Conservation (phyloP, 129 eudicot genomes). For the Gnaphalium uliginosum region DNA sequence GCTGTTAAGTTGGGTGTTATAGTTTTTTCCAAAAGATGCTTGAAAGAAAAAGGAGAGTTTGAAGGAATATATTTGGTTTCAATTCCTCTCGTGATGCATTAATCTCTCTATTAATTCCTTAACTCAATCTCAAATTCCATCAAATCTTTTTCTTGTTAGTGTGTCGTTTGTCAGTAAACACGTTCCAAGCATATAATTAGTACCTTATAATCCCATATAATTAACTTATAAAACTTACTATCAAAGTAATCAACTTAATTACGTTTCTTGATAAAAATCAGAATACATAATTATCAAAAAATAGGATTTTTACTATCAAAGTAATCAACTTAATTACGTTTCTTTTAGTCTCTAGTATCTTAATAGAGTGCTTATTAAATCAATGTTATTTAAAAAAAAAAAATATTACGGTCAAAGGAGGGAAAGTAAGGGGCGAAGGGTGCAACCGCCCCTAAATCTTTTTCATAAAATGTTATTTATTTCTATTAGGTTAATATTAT, state of each 20-base stretch:
- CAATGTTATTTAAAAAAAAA: too few species aligned
- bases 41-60: slow-evolving; percentile 31
- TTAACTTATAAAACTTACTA: background rate
- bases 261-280: background rate
- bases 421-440: too few species aligned
- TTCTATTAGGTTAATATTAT: too few species aligned
- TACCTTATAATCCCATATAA: background rate
- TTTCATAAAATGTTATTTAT: too few species aligned
- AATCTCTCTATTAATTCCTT: slow-evolving; percentile 34
- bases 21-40: slow-evolving; percentile 37
- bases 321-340: too few species aligned
- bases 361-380: too few species aligned
- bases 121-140: slow-evolving; percentile 34
- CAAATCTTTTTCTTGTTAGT: slow-evolving; percentile 12
- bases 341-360: too few species aligned
- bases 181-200: slow-evolving; percentile 14
- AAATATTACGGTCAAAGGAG: too few species aligned
- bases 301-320: too few species aligned
- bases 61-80: slow-evolving; percentile 40
- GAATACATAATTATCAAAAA: background rate
- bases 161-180: slow-evolving; percentile 31
- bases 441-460: too few species aligned
- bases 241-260: slow-evolving; percentile 13
- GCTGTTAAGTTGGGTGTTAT: slow-evolving; percentile 24
- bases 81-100: slow-evolving; percentile 37